phyloP scores from a whole-genome alignment of 2,329 filamentous ascomycete genomes.

The Lasiodiplodia citricola region DNA sequence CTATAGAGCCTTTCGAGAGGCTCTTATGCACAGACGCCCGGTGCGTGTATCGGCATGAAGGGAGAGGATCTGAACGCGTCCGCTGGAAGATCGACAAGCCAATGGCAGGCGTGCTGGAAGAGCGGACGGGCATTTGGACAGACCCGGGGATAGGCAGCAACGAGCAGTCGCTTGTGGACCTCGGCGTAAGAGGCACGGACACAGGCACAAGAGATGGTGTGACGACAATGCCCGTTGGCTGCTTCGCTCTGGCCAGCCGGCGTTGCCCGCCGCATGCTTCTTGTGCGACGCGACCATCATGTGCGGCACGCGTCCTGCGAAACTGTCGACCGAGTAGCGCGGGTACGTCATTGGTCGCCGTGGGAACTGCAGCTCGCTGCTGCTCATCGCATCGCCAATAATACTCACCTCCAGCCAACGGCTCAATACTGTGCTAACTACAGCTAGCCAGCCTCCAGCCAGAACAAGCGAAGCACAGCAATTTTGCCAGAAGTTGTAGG shows the following conservation, averaged over 20 bases:
- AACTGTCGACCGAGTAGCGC: not conserved
- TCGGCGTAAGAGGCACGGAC: constrained; percentile 53
- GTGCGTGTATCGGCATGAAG: constrained; percentile 77
- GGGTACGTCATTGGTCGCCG: not conserved
- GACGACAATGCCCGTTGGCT: not conserved
- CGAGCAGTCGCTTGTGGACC: constrained; percentile 68
- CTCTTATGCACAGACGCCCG: constrained; percentile 69
- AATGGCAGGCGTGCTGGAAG: constrained; percentile 54
- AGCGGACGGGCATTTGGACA: constrained; percentile 56
- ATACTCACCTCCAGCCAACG: not conserved
- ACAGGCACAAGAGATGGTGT: constrained; percentile 16
- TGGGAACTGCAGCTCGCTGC: constrained; percentile 2
- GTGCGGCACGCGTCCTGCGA: constrained; percentile 15
- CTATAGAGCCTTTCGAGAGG: constrained; percentile 64
- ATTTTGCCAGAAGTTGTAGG: no score
- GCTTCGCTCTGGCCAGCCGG: not conserved
- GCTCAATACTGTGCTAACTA: no score
- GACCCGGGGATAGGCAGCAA: constrained; percentile 62
- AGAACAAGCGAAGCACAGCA: no score
- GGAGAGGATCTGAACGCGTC: constrained; percentile 67
- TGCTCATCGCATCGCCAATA: constrained; percentile 1
- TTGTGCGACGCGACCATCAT: constrained; percentile 19
- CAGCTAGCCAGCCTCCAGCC: no score
- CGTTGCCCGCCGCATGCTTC: not conserved
- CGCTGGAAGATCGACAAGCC: constrained; percentile 56